Conservation (phyloP, 805 yeast genomes). For the Spathaspora arborariae region DNA sequence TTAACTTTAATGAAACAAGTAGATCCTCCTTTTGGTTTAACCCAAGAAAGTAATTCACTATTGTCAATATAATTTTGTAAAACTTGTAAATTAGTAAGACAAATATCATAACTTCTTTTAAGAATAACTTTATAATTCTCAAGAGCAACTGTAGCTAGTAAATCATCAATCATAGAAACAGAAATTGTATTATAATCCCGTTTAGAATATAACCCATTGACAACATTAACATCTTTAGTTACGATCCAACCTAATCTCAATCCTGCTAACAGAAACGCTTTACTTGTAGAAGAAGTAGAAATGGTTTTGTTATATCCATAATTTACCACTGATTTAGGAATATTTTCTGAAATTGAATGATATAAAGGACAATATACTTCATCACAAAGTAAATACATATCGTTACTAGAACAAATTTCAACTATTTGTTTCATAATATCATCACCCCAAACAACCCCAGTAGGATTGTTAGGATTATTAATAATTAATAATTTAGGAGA, state of each 20-base stretch:
- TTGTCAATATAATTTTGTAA: conserved; percentile 30
- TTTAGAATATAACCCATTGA: conserved; percentile 31
- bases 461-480: conserved; percentile 49
- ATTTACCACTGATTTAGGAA: conserved; percentile 39
- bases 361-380: conserved; percentile 54
- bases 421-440: conserved; percentile 30
- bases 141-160: conserved; percentile 41
- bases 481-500: conserved; percentile 39
- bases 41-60: conserved; percentile 34
- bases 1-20: conserved; percentile 40
- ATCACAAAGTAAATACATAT: conserved; percentile 41
- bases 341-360: conserved; percentile 26
- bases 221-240: conserved; percentile 25
- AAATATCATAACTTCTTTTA: conserved; percentile 36
- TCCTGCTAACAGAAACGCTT: conserved; percentile 53
- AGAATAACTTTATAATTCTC: conserved; percentile 30
- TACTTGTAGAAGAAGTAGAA: conserved; percentile 50
- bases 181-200: conserved; percentile 52
- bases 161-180: conserved; percentile 45
- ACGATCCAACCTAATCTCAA: conserved; percentile 52
- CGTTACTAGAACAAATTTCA: conserved; percentile 29
- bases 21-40: conserved; percentile 46
- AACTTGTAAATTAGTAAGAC: conserved; percentile 32
- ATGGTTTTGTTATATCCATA: conserved; percentile 41
- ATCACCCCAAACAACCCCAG: conserved; percentile 40